Evolutionary conservation across 345 rosid genomes (phyloP).

Genomic region (Mangifera indica): DNA sequence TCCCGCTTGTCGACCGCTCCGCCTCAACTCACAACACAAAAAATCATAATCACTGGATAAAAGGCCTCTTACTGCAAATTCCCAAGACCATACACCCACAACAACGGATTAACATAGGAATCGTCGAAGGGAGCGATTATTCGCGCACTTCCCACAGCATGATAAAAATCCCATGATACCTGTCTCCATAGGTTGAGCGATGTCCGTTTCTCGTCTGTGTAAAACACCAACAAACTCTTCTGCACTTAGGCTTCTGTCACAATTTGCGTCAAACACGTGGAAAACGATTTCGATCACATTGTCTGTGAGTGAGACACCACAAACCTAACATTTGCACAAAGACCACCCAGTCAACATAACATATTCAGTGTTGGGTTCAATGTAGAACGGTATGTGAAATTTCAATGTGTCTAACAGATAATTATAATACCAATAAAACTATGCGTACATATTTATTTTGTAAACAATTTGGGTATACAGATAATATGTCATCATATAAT

Average conservation of each 20-base stretch:
- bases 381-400: not conserved
- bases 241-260: conserved; percentile 57
- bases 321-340: conserved; percentile 48
- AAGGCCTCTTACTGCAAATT: too few species aligned
- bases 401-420: not conserved
- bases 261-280: conserved; percentile 69
- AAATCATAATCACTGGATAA: too few species aligned
- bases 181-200: conserved; percentile 57
- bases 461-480: too few species aligned
- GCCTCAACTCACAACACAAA: too few species aligned
- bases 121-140: conserved; percentile 27
- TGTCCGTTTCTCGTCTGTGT: conserved; percentile 64
- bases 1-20: too few species aligned
- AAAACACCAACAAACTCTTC: conserved; percentile 76
- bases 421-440: not conserved
- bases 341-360: not conserved
- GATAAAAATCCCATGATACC: conserved; percentile 49
- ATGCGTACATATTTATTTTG: too few species aligned
- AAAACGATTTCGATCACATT: conserved; percentile 71
- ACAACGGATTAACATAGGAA: conserved; percentile 21
- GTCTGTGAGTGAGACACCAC: conserved; percentile 58
- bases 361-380: not conserved
- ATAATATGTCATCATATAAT: too few species aligned
- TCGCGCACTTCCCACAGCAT: conserved; percentile 45
- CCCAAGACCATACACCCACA: too few species aligned